Percentiles rank a stretch among this genome's conserved stretches.
Conservation (phyloP, 345 rosid genomes). For the Brassica incana region DNA sequence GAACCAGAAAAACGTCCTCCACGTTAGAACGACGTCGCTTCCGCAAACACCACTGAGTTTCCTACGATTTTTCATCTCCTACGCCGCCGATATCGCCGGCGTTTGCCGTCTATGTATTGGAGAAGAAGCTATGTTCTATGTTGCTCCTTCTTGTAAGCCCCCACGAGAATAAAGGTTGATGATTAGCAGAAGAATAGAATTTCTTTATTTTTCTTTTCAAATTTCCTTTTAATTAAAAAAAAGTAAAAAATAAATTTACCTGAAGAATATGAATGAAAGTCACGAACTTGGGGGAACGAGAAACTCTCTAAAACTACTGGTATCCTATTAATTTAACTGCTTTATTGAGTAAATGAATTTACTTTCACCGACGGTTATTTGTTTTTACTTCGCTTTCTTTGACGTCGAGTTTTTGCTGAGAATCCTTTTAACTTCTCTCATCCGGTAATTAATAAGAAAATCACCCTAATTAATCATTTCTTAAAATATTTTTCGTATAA, state of each 20-base stretch:
- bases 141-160: background rate
- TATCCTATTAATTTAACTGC: conserved; percentile 18
- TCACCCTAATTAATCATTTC: background rate
- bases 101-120: background rate
- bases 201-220: background rate
- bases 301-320: conserved; percentile 20
- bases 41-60: conserved; percentile 32
- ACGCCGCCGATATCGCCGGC: conserved; percentile 20
- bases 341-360: conserved; percentile 14
- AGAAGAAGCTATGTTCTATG: background rate
- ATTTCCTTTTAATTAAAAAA: background rate
- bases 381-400: background rate
- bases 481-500: background rate
- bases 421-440: background rate
- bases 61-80: conserved; percentile 49
- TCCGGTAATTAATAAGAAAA: background rate
- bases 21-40: conserved; percentile 41
- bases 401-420: background rate
- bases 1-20: conserved; percentile 68
- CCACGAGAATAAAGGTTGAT: background rate
- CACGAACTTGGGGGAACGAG: conserved; percentile 12
- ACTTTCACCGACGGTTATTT: conserved; percentile 6
- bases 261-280: conserved; percentile 3
- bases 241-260: background rate
- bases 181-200: background rate